Evolutionary conservation across 495 filamentous ascomycete species (phyloP), one percentile per base, ranked within the genome.

Genomic region (Podospora sp.): DNA sequence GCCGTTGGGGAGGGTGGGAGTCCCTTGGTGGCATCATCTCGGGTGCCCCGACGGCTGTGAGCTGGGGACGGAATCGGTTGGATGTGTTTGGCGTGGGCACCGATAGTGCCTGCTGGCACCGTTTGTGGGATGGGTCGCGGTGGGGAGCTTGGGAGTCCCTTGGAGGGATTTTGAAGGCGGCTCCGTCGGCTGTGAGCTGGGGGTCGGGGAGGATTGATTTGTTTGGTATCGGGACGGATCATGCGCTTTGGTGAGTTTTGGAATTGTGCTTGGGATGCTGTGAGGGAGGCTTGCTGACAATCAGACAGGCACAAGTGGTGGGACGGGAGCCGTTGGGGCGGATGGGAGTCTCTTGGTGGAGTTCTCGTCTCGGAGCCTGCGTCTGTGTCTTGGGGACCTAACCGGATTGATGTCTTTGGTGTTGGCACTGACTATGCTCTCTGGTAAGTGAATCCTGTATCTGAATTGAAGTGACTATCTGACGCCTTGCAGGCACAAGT

Each of bases 101-200:
- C 0, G 61, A 90, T 52, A 18, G 87, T 73, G 57, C 53, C 1
- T 16, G 65, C 18, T 64, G 57, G 40, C 62, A 70, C 21, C 63
- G 52, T 26, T 68, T 53, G 69, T 66, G 57, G 59, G 60, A 64
- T 21, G 61, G 60, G 12, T 12, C 36, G 25, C 60, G 33, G 14
- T 68, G 63, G 56, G 65, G 62, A 33, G 77, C 27, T 27, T 62
- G 59, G 59, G 59, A 76, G 53, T 67, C 65, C 6, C 73, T 77
- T 20, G 73, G 69, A 12, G 76, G 75, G 4, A 59, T 16, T 24
- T 56, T 73, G 24, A 60, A 51, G 16, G 72, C 62, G 35, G 33
- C 63, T 18, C 71, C 72, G 1, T 51, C 55, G 25, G 68, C 65
- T 7, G 66, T 70, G 24, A 69, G 70, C 22, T 67, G 68, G 49